A percentile compares a stretch with the other conserved stretches of the same genome.
Conservation (phyloP, 257 asterid species). For the Solanum arcanum region DNA sequence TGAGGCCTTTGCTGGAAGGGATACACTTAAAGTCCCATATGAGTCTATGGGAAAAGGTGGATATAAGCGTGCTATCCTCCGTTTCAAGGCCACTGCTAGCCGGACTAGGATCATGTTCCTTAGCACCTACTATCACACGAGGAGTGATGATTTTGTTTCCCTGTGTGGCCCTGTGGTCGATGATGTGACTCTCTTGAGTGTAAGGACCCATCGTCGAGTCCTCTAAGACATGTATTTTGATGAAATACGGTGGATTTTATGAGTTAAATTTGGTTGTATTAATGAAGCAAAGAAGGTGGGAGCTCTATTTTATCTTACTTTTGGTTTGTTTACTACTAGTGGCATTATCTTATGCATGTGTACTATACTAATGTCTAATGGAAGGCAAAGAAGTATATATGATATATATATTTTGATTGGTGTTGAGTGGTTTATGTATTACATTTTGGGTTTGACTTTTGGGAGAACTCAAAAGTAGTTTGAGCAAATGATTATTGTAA, state of each 20-base stretch:
- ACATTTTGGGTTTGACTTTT: not conserved
- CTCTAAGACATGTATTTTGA: slow-evolving; percentile 9
- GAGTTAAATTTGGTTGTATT: not conserved
- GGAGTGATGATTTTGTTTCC: slow-evolving; percentile 78
- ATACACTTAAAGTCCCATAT: slow-evolving; percentile 65
- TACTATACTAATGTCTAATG: not conserved
- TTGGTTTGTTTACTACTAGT: not conserved
- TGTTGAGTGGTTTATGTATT: not conserved
- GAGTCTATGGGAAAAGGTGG: slow-evolving; percentile 92
- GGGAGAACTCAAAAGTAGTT: not conserved
- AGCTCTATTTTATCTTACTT: not conserved
- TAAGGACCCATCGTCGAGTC: slow-evolving; percentile 43
- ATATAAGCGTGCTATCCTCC: slow-evolving; percentile 59
- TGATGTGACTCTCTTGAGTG: slow-evolving; percentile 62
- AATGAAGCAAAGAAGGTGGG: not conserved
- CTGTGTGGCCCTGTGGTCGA: slow-evolving; percentile 95
- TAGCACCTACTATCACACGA: slow-evolving; percentile 81
- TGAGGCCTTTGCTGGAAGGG: slow-evolving; percentile 82
- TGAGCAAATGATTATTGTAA: not conserved
- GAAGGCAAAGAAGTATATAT: not conserved
- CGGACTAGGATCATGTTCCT: slow-evolving; percentile 74
- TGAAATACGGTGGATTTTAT: not conserved
- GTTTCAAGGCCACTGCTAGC: slow-evolving; percentile 43
- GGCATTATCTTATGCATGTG: not conserved
- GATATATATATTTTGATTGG: not conserved